These are phyloP conservation scores for Tricladium varicosporioides DNA, from an alignment of 2,329 filamentous ascomycete species.

Conservation along the genomic window DNA sequence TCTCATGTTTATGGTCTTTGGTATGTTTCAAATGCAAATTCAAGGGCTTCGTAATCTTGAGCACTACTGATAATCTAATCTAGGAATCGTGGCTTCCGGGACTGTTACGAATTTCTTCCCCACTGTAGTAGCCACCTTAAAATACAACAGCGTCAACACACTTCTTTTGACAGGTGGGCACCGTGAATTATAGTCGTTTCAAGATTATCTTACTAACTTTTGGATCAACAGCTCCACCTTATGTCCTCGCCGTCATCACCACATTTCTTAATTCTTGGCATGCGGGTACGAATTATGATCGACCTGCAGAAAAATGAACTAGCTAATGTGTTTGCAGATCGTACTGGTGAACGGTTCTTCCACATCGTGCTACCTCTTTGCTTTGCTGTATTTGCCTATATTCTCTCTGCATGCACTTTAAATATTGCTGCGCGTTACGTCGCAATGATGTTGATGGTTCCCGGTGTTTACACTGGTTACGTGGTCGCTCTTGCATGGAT, in stretches of 20 bases:
- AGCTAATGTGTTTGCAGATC: conserved; percentile 42
- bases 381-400: conserved; percentile 62
- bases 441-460: conserved; percentile 70
- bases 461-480: conserved; percentile 63
- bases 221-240: conserved; percentile 56
- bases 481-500: conserved; percentile 74
- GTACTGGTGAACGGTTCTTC: conserved; percentile 67
- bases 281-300: conserved; percentile 39
- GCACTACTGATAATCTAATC: no score
- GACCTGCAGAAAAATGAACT: not conserved
- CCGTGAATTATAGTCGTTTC: no score
- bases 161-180: conserved; percentile 46
- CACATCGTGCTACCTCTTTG: conserved; percentile 63
- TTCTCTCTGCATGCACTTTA: conserved; percentile 64
- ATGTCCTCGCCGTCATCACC: conserved; percentile 59
- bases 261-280: conserved; percentile 67
- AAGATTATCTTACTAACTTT: no score
- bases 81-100: conserved; percentile 51
- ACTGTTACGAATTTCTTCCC: conserved; percentile 69
- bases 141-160: conserved; percentile 58
- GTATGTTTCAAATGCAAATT: no score
- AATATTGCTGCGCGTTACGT: conserved; percentile 61
- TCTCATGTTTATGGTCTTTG: conserved; percentile 43
- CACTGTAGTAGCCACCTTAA: conserved; percentile 66
- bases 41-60: no score